These are phyloP conservation scores for Mucor velutinosus DNA, from an alignment of 371 early-diverging fungal species.

Conservation along the genomic window DNA sequence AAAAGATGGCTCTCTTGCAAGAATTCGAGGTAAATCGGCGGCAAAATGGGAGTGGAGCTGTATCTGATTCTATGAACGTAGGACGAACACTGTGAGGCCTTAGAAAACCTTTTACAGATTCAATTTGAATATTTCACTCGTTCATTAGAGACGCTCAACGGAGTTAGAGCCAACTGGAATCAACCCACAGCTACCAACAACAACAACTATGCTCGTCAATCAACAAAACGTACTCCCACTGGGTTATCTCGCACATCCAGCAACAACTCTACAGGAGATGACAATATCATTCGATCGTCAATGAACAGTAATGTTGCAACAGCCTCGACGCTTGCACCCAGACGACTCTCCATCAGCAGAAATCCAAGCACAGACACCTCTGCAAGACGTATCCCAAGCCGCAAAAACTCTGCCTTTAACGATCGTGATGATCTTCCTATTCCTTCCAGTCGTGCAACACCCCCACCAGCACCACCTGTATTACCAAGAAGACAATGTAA, in stretches of 20 bases:
- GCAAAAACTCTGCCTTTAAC: slow-evolving; percentile 12
- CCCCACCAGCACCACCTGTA: slow-evolving; percentile 20
- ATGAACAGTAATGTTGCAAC: not conserved
- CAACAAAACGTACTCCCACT: not conserved
- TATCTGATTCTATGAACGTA: slow-evolving; percentile 14
- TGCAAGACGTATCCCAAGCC: slow-evolving; percentile 10
- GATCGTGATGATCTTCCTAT: slow-evolving; percentile 11
- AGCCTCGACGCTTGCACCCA: not conserved
- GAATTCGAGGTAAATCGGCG: slow-evolving; percentile 63
- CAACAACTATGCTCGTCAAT: not conserved
- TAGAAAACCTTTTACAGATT: slow-evolving; percentile 58
- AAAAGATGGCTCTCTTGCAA: slow-evolving; percentile 67
- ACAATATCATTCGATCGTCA: not conserved
- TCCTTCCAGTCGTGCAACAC: slow-evolving; percentile 3
- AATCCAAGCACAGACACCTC: slow-evolving; percentile 1
- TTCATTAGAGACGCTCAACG: slow-evolving; percentile 45
- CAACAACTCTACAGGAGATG: slow-evolving; percentile 5
- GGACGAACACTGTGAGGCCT: slow-evolving; percentile 60
- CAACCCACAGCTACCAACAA: slow-evolving; percentile 3
- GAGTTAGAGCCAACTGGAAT: slow-evolving; percentile 16
- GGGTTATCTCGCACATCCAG: slow-evolving; percentile 18
- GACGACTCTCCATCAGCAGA: slow-evolving; percentile 1
- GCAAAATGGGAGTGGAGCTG: not conserved
- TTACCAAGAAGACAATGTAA: slow-evolving; percentile 28
- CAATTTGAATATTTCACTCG: slow-evolving; percentile 53